Conservation (phyloP, 1,284 basidiomycete species). For the Tranzscheliella williamsii region DNA sequence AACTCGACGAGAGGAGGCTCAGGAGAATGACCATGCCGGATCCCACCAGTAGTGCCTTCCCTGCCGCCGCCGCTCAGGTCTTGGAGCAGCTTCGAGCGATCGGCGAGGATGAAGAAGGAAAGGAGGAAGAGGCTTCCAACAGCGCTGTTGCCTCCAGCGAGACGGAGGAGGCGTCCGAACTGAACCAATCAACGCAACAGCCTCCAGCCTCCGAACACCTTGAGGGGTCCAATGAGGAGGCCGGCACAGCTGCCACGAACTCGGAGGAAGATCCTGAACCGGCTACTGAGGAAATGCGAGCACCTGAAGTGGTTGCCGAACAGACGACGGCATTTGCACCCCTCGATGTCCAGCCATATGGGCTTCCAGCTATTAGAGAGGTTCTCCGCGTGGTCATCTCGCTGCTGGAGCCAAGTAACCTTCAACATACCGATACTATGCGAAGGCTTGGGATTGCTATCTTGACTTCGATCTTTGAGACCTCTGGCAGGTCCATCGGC, state of each 20-base stretch:
- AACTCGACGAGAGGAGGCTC: constrained; percentile 36
- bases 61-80: constrained; percentile 45
- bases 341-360: constrained; percentile 66
- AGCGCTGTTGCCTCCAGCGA: not conserved
- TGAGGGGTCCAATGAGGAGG: not conserved
- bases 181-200: not conserved
- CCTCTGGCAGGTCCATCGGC: constrained; percentile 73
- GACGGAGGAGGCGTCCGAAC: not conserved
- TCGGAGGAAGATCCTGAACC: not conserved
- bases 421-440: constrained; percentile 94
- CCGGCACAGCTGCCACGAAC: not conserved
- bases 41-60: constrained; percentile 56
- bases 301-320: not conserved
- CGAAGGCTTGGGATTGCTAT: constrained; percentile 85
- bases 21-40: constrained; percentile 61
- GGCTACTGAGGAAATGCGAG: not conserved
- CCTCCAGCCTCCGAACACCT: not conserved
- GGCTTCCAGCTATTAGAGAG: constrained; percentile 88
- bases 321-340: constrained; percentile 1
- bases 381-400: constrained; percentile 91
- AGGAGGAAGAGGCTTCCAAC: constrained; percentile 6
- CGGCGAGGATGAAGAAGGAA: constrained; percentile 39
- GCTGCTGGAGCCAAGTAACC: constrained; percentile 89
- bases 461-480: constrained; percentile 86
- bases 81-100: constrained; percentile 41